Evolutionary conservation across 2,329 filamentous ascomycete genomes (phyloP), one percentile per base, ranked within the genome.

Genomic region (Rhexocercosporidium sp.): DNA sequence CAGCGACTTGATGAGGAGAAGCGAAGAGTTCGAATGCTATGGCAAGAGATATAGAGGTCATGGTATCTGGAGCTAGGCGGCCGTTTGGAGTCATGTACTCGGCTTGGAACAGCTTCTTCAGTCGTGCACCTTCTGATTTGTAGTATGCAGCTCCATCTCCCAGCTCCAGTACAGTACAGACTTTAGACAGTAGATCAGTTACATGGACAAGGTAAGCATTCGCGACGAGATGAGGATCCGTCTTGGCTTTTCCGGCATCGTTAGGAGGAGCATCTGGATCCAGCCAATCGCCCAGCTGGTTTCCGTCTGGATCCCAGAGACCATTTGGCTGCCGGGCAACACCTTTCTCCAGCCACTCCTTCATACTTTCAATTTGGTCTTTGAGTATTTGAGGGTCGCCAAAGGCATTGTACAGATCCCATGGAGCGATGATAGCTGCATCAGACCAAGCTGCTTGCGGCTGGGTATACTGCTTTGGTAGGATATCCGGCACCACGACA

Each of bases 211-310:
- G 76, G 66, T 83, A 85, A 1, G 82, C 81, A 63, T 85, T 82
- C 0, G 82, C 81, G 0, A 84, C 81, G 1, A 82, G 77, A 3
- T 76, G 74, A 0, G 77, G 74, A 44, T 80, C 75, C 0, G 83
- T 84, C 0, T 77, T 79, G 0, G 80, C 81, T 18, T 73, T 73
- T 2, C 76, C 79, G 0, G 83, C 78, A 9, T 79, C 71, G 0
- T 81, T 76, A 0, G 79, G 76, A 0, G 83, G 82, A 0, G 83
- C 78, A 3, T 77, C 77, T 0, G 83, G 83, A 63, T 84, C 83
- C 1, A 85, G 78, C 83, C 83, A 85, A 68, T 85, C 83, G 34
- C 81, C 78, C 41, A 78, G 79, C 66, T 84, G 82, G 53, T 75
- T 76, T 11, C 66, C 65, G 29, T 70, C 72, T 4, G 75, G 75